These are phyloP conservation scores for Gaeumannomyces tritici DNA, from an alignment of 2,329 filamentous ascomycete species.

Conservation along the genomic window DNA sequence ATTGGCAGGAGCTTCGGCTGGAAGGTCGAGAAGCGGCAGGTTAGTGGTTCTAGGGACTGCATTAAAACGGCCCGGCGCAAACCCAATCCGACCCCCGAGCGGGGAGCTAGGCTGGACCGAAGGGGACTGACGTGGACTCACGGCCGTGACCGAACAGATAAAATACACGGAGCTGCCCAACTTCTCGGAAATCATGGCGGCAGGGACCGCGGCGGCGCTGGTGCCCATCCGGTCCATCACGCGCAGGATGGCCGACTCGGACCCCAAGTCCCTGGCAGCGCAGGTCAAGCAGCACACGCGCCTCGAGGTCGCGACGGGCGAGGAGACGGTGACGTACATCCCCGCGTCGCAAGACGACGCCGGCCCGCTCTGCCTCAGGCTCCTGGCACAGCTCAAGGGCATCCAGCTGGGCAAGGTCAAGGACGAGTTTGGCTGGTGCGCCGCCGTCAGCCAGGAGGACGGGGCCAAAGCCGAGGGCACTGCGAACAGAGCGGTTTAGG, in stretches of 20 bases:
- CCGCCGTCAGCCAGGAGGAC: conserved; percentile 35
- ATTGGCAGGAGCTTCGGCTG: conserved; percentile 74
- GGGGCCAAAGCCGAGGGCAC: conserved; percentile 25
- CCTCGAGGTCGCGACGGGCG: conserved; percentile 24
- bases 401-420: conserved; percentile 75
- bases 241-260: conserved; percentile 36
- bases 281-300: conserved; percentile 23
- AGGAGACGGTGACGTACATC: conserved; percentile 48
- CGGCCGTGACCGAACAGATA: conserved; percentile 35
- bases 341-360: conserved; percentile 52
- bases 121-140: neutral
- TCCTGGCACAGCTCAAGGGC: conserved; percentile 69
- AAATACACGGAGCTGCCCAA: conserved; percentile 46
- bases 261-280: conserved; percentile 28
- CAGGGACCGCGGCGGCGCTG: conserved; percentile 82
- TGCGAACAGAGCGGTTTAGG: conserved; percentile 9
- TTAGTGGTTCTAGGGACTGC: conserved; percentile 26
- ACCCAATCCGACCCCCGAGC: neutral
- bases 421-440: conserved; percentile 69
- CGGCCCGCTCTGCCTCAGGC: conserved; percentile 61
- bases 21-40: conserved; percentile 67
- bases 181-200: conserved; percentile 74
- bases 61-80: neutral
- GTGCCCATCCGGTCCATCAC: conserved; percentile 91
- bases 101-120: neutral